phyloP scores from a whole-genome alignment of 768 basidiomycete species.

The Lactarius psammicola region DNA sequence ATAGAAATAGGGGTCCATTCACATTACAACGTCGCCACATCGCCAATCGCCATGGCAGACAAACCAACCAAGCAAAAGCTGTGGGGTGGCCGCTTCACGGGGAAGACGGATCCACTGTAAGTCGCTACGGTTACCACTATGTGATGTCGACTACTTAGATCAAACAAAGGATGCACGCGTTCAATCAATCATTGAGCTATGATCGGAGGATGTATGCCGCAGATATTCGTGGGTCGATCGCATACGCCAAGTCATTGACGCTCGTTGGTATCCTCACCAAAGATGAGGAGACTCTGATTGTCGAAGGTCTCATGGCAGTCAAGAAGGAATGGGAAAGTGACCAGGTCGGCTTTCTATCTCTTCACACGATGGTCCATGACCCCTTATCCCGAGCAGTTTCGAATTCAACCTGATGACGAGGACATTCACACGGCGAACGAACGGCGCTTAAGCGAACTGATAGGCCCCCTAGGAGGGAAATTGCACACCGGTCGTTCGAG shows the following conservation, averaged over 20 bases:
- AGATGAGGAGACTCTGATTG: constrained; percentile 71
- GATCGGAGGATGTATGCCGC: constrained; percentile 92
- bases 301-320: constrained; percentile 71
- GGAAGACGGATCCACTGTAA: constrained; percentile 82
- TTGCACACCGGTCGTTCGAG: constrained; percentile 95
- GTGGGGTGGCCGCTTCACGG: constrained; percentile 88
- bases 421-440: constrained; percentile 99
- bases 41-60: constrained; percentile 35
- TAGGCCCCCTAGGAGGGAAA: constrained; percentile 91
- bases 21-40: neutral
- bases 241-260: constrained; percentile 86
- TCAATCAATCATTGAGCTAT: constrained; percentile 94
- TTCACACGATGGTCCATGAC: neutral
- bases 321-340: constrained; percentile 83
- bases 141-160: constrained; percentile 19
- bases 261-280: constrained; percentile 77
- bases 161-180: constrained; percentile 82
- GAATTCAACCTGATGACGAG: constrained; percentile 82
- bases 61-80: constrained; percentile 66
- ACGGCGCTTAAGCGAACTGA: constrained; percentile 87
- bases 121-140: constrained; percentile 30
- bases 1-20: no score
- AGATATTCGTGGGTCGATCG: constrained; percentile 92
- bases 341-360: constrained; percentile 47
- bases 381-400: constrained; percentile 52